phyloP scores from a whole-genome alignment of 441 rosid species.

The Sinapis alba region DNA sequence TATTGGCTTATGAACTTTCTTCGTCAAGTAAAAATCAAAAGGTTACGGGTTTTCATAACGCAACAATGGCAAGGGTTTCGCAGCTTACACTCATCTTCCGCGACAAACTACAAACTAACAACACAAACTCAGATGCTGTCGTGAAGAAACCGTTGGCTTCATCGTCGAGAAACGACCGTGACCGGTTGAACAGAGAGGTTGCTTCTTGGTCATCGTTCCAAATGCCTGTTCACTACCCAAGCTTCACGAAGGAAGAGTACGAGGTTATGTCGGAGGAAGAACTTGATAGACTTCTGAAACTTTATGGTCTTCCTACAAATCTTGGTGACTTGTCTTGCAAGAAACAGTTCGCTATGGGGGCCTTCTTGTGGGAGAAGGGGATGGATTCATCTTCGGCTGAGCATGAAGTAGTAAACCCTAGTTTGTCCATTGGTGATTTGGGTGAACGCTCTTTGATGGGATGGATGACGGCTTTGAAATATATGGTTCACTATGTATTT shows the following conservation, averaged over 20 bases:
- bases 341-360: slow-evolving; percentile 51
- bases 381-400: not conserved
- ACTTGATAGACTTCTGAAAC: slow-evolving; percentile 50
- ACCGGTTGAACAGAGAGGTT: not conserved
- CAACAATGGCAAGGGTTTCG: slow-evolving; percentile 1
- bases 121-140: not conserved
- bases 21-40: not conserved
- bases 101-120: not conserved
- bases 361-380: slow-evolving; percentile 49
- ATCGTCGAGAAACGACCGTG: not conserved
- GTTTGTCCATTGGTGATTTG: not conserved
- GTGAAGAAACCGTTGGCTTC: not conserved
- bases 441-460: not conserved
- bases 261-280: slow-evolving; percentile 52
- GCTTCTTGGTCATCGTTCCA: slow-evolving; percentile 39
- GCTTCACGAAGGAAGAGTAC: slow-evolving; percentile 47
- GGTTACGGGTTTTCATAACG: no score
- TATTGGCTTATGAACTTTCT: not conserved
- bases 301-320: slow-evolving; percentile 44
- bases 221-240: slow-evolving; percentile 57
- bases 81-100: slow-evolving; percentile 1
- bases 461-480: not conserved
- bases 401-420: not conserved
- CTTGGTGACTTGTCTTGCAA: slow-evolving; percentile 44
- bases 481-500: slow-evolving; percentile 10